Conservation (phyloP, 805 yeast species). For the Candida endomychidarum region DNA sequence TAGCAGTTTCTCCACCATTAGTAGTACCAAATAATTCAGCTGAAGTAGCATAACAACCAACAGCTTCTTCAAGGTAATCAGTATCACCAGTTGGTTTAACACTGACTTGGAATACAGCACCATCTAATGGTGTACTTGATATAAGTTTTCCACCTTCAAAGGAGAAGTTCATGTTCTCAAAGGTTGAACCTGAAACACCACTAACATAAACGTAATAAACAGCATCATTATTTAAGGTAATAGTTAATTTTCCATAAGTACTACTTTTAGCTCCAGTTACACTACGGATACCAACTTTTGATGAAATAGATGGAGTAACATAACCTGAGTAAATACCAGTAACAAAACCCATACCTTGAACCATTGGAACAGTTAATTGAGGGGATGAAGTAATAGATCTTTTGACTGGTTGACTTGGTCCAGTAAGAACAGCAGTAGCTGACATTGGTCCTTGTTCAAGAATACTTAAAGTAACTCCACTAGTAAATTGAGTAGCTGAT, state of each 20-base stretch:
- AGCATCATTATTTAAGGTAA: conserved; percentile 51
- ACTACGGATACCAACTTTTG: conserved; percentile 21
- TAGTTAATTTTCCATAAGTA: conserved; percentile 51
- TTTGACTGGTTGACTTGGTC: conserved; percentile 38
- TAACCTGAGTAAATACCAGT: conserved; percentile 56
- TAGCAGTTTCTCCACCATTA: conserved; percentile 47
- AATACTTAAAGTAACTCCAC: conserved; percentile 5
- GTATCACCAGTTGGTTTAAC: conserved; percentile 27
- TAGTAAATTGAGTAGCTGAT: conserved; percentile 38
- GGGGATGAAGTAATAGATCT: conserved; percentile 45
- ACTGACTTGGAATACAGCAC: conserved; percentile 40
- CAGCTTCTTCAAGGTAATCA: conserved; percentile 53
- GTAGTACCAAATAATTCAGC: conserved; percentile 49
- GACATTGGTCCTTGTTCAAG: conserved; percentile 15
- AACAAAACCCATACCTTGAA: conserved; percentile 75
- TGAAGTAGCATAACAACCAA: conserved; percentile 61
- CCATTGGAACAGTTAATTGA: conserved; percentile 42
- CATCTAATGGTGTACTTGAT: conserved; percentile 44
- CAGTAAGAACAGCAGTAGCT: conserved; percentile 14
- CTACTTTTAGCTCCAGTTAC: conserved; percentile 27
- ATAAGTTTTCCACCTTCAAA: conserved; percentile 27
- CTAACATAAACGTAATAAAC: conserved; percentile 67
- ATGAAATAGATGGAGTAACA: conserved; percentile 45
- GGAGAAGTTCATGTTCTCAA: conserved; percentile 27
- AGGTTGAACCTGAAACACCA: conserved; percentile 17